Evolutionary conservation across 192 early-diverging fungal species (phyloP), one percentile per base, ranked within the genome.

Genomic region (Thoreauomyces humboldtii): DNA sequence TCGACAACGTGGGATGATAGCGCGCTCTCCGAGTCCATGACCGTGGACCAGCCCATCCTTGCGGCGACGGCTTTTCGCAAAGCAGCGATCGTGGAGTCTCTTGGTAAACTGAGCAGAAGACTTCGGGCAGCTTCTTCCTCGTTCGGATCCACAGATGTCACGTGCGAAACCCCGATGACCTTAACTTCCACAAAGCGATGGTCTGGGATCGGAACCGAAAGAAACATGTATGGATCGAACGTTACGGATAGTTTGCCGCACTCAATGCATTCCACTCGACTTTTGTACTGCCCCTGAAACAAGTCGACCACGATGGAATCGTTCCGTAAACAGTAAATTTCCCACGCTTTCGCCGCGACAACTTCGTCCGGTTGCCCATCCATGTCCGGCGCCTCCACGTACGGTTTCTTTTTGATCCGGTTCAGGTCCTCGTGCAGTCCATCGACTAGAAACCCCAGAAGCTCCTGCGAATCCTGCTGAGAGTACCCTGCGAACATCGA

Each of bases 351-450:
- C 15, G 73, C 68, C 6, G 91, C 91, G 29, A 93, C 79, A 36
- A 83, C 90, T 15, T 65, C 65, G 61, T 91, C 88, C 25, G 82
- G 73, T 65, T 77, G 68, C 4, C 81, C 84, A 41, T 85, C 77
- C 33, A 85, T 85, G 52, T 94, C 90, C n/a, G 89, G 88, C 7
- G 80, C 69, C 59, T 92, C 88, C 25, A 90, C 78, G 69, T 90
- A 94, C 0, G 88, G 89, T 47, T 91, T 93, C 44, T 87, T 81
- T 44, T 75, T 44, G 36, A 94, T 89, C 14, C 91, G 79, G 68
- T 94, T 93, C 42, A 94, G 73, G 38, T 94, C 92, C 64, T 94
- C 92, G 65, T 94, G 92, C 45, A 94, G 67, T 0, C 91, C 90
- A 67, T 94, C 92, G 19, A 94, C 74, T 31, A 94, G 71, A 41